Evolutionary conservation across 345 rosid genomes (phyloP).

Genomic region (Linum usitatissimum): DNA sequence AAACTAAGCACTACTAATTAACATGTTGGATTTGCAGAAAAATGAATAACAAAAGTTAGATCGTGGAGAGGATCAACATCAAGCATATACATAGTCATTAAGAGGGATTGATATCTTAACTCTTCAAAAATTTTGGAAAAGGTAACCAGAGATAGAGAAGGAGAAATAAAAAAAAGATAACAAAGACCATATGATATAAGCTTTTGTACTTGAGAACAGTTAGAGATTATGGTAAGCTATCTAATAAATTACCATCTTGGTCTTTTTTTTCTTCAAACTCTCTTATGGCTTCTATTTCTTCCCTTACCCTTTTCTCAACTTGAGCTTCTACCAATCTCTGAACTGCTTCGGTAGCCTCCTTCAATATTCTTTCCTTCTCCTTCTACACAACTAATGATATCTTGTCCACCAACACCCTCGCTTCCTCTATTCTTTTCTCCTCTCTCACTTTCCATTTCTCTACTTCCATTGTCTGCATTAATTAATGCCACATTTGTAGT

Average conservation of each 20-base stretch:
- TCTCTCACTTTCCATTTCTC: constrained; percentile 15
- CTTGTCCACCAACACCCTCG: not conserved
- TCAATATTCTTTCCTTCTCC: not conserved
- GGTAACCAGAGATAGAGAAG: not conserved
- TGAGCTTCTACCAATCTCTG: constrained; percentile 12
- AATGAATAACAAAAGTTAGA: too few relatives aligned
- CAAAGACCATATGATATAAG: constrained; percentile 15
- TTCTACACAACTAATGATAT: not conserved
- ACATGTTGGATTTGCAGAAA: too few relatives aligned
- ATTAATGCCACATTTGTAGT: too few relatives aligned
- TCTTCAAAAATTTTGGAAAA: not conserved
- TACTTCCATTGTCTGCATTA: constrained; percentile 12
- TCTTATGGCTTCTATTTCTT: constrained; percentile 4
- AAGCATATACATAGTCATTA: too few relatives aligned
- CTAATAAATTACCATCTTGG: constrained; percentile 5
- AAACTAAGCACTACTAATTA: too few relatives aligned
- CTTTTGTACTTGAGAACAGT: constrained; percentile 9
- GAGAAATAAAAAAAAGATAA: constrained; percentile 16
- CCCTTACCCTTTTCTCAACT: constrained; percentile 10
- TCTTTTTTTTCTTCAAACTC: not conserved
- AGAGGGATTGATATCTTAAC: too few relatives aligned
- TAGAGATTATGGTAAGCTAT: constrained; percentile 7
- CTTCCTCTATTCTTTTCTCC: constrained; percentile 9
- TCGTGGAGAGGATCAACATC: too few relatives aligned
- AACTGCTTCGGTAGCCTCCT: not conserved